Conservation (phyloP, 1,139 yeast species). For the Williopsis jadinii region DNA sequence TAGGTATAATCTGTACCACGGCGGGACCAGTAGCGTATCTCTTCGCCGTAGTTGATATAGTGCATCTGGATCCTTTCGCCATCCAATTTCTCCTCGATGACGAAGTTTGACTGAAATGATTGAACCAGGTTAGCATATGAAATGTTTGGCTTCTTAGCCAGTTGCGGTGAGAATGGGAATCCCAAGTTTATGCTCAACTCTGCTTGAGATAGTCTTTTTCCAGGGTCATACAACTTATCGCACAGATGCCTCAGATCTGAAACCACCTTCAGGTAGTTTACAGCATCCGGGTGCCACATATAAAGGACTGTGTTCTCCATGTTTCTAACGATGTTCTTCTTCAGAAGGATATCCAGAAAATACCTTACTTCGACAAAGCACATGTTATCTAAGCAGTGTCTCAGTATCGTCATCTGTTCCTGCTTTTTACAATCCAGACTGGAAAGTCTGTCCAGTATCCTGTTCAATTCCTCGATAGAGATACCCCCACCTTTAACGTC, state of each 20-base stretch:
- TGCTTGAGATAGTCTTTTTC: constrained; percentile 32
- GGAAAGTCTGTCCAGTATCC: constrained; percentile 45
- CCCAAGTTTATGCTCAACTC: constrained; percentile 43
- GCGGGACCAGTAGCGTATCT: constrained; percentile 54
- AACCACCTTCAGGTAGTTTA: constrained; percentile 57
- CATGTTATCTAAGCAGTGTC: constrained; percentile 47
- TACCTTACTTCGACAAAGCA: constrained; percentile 62
- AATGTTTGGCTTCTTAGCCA: constrained; percentile 47
- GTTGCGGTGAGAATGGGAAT: constrained; percentile 65
- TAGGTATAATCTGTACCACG: constrained; percentile 67
- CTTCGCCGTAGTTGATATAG: constrained; percentile 31
- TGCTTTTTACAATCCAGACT: constrained; percentile 24
- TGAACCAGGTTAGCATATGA: constrained; percentile 43
- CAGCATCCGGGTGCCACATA: constrained; percentile 82
- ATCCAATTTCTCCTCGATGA: constrained; percentile 86
- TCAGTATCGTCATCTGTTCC: constrained; percentile 33
- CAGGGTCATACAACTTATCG: constrained; percentile 47
- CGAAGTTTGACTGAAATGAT: constrained; percentile 44
- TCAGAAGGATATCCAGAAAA: constrained; percentile 61
- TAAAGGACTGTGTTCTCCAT: constrained; percentile 55
- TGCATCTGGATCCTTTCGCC: constrained; percentile 88
- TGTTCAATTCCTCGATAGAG: constrained; percentile 53
- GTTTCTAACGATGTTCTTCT: constrained; percentile 43
- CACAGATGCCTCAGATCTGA: constrained; percentile 58
- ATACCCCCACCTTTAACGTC: constrained; percentile 31